Evolutionary conservation across 768 basidiomycete species (phyloP).

Genomic region (Serendipita sp.): DNA sequence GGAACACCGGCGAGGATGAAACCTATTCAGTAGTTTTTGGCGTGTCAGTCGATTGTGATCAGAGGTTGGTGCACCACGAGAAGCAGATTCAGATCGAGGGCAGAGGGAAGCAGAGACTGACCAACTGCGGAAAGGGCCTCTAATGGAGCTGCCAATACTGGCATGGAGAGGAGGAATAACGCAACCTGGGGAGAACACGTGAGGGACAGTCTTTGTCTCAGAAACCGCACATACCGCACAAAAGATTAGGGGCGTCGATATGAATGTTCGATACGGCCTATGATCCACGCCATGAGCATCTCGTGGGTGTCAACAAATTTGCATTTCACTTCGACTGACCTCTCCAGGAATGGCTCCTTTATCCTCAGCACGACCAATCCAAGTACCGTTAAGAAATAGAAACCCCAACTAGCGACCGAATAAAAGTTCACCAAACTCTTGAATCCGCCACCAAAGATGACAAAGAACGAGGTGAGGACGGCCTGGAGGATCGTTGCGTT

Average conservation of each 20-base stretch:
- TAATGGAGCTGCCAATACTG: constrained; percentile 79
- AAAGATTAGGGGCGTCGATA: constrained; percentile 77
- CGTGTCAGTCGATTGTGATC: neutral
- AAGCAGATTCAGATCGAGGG: neutral
- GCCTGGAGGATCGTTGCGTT: constrained; percentile 79
- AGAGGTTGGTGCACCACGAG: constrained; percentile 3
- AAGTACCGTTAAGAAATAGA: constrained; percentile 74
- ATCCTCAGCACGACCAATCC: constrained; percentile 76
- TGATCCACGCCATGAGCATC: too few species aligned
- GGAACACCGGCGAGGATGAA: constrained; percentile 70
- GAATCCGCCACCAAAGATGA: constrained; percentile 79
- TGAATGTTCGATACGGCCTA: constrained; percentile 87
- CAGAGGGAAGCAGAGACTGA: constrained; percentile 22
- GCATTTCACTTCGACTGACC: constrained; percentile 25
- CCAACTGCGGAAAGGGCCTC: constrained; percentile 79
- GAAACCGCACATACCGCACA: constrained; percentile 46
- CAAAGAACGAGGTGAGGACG: constrained; percentile 55
- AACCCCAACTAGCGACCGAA: constrained; percentile 73
- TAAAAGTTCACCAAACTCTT: constrained; percentile 79
- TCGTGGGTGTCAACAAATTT: neutral
- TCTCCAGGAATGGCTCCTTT: constrained; percentile 77
- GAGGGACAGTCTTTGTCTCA: neutral
- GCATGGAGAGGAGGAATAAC: constrained; percentile 83
- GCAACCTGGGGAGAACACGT: constrained; percentile 40
- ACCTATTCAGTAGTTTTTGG: constrained; percentile 24